Base-by-base conservation (phyloP, 2,329 filamentous ascomycete species). In the Nakataea oryzae region DNA sequence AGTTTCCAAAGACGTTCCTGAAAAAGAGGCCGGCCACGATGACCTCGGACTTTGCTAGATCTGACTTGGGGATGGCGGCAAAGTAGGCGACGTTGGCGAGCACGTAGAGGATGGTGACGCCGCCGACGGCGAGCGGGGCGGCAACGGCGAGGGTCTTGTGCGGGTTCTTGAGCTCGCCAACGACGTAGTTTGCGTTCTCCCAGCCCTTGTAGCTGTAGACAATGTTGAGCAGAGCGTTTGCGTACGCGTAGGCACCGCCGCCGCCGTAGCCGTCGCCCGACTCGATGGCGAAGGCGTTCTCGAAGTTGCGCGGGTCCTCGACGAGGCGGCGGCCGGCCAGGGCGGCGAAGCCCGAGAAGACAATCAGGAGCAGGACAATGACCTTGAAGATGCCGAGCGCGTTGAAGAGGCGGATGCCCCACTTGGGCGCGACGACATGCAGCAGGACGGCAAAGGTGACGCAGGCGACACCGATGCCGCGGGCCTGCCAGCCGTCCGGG, bases 301-400 rank as follows among this genome's bases (percentile, higher is more conserved):
- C 97, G 73, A 96, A 84, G 82, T 96, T 96, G 78, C 92, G 90
- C 75, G 92, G 93, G 82, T 97, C 97, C 88, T 97, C 97, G 73
- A 96, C 84, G 82, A 96, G 96, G 77, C 92, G 90, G 50, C 75
- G 79, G 0, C 82, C 82, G 0, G 77, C 80, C 0, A 86, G 74
- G 0, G 82, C 83, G 0, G 80, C 82, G 58, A 83, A 84, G 1
- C 85, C 85, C 0, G 84, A 79, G 66, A 82, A 85, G 24, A 87
- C 81, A 56, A 88, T 85, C 67, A 87, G 80, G 1, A 87, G 65
- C 3, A 87, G 73, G 13, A 86, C 76, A 27, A 80, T 74, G 2
- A 86, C 79, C 65, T 87, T 88, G 76, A 87, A 84, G 8, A 83
- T 66, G 1, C 84, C 82, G 0, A 87, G 75, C 0, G 82, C 73